Evolutionary conservation across 2,329 filamentous ascomycete genomes (phyloP), one percentile per base, ranked within the genome.

Genomic region (Aschersonia sp.): DNA sequence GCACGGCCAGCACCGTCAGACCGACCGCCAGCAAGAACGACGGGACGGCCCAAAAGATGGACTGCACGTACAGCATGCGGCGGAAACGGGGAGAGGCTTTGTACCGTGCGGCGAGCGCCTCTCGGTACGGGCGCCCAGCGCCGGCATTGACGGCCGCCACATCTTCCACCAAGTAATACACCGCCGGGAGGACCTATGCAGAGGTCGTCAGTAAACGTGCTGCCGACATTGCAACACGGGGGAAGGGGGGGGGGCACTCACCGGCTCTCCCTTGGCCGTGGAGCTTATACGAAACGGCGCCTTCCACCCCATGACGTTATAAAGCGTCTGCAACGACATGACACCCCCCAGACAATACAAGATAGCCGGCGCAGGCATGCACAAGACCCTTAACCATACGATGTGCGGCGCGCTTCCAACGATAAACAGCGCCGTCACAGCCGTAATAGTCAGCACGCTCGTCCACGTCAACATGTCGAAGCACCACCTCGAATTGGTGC

Each of bases 151-250:
- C 81, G 4, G 77, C 79, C 10, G 82, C 72, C 30, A 83, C 71
- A 55, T 85, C 81, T 61, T 85, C 81, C 30, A 84, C 75, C 31
- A 84, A 69, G 45, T 80, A 81, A 54, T 82, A 80, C 2, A 76
- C 70, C 2, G 77, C 73, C 0, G 81, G 81, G 3, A 74, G 70
- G 49, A 82, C 74, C 58, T 67, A 0, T 5, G 40, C 20, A n/a
- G 40, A n/a, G 6, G 9, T 42, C 7, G 5, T 10, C 9, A 20
- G 20, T 5, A 5, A 5, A 20, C 5, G 20, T 20, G 20, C 20
- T 2, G 20, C 20, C 20, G 10, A 9, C 20, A 20, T 3, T 9
- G 12, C 9, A 28, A 43, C n/a, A 47, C 20, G 12, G 12, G n/a
- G 35, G 20, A 29, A 30, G 10, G 32, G 6, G 10, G 32, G 10